Conservation (phyloP, 768 basidiomycete genomes). For the Phaffia australis region DNA sequence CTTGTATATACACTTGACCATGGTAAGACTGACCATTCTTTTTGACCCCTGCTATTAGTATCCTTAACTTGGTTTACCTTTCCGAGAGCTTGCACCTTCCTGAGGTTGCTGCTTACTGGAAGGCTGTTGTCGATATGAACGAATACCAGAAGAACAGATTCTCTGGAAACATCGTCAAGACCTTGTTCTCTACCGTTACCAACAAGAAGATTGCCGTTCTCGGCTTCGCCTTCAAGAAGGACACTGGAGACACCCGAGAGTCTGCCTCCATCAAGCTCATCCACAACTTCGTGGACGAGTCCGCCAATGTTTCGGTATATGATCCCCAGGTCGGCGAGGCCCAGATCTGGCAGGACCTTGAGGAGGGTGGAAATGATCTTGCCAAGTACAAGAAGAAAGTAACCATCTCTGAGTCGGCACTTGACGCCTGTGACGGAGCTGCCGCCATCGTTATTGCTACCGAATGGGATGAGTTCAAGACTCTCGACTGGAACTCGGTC, state of each 20-base stretch:
- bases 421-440: constrained; percentile 76
- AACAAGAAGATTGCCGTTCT: constrained; percentile 80
- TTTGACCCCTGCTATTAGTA: constrained; percentile 45
- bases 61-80: constrained; percentile 96
- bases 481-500: constrained; percentile 78
- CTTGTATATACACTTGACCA: not conserved
- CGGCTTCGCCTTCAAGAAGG: constrained; percentile 67
- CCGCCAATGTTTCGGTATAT: constrained; percentile 73
- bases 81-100: constrained; percentile 88
- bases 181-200: constrained; percentile 96
- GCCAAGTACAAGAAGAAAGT: constrained; percentile 64
- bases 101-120: constrained; percentile 96
- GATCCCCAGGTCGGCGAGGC: constrained; percentile 45
- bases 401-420: constrained; percentile 59
- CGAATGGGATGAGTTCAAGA: constrained; percentile 69
- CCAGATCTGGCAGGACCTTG: constrained; percentile 62
- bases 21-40: not conserved
- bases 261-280: constrained; percentile 89
- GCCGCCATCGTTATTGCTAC: constrained; percentile 95
- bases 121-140: constrained; percentile 85
- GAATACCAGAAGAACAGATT: constrained; percentile 94
- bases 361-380: constrained; percentile 43
- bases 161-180: constrained; percentile 90
- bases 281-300: constrained; percentile 83
- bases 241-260: constrained; percentile 98